Evolutionary conservation across 192 early-diverging fungal species (phyloP), one percentile per base, ranked within the genome.

Genomic region (Coemansia sp.): DNA sequence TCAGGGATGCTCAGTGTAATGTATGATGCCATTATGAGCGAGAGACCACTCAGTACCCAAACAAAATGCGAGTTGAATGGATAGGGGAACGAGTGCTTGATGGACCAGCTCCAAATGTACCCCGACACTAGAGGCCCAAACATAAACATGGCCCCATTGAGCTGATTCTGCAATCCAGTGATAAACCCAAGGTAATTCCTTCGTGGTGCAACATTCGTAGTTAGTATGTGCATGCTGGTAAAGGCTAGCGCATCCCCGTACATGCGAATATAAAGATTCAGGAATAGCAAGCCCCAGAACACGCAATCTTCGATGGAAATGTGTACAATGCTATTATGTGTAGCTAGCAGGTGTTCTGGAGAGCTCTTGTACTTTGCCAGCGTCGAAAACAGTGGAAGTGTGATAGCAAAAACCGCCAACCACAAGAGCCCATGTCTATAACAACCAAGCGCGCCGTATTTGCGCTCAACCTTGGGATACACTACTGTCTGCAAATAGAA

Each of bases 401-500:
- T 23, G 9, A 47, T 5, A 23, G 7, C 23, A 11, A 42, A n/a
- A 2, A 41, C 3, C 5, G 36, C 23, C 13, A 56, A 25, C n/a
- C 10, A 11, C n/a, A 20, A 1, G 15, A 75, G 55, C 14, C 58
- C 69, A 2, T 28, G 23, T 10, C 63, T 74, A 55, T 65, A 77
- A 14, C 71, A 65, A n/a, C n/a, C n/a, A n/a, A n/a, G n/a, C n/a
- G n/a, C n/a, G n/a, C n/a, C n/a, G n/a, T n/a, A n/a, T n/a, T 13
- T 30, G 22, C 78, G 31, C n/a, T 67, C 61, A 1, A 70, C 30
- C 9, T 50, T 37, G 4, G 70, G 79, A 34, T 74, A 76, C 0
- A 73, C 15, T 4, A 78, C 50, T 8, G 81, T 42, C 54, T 83
- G 82, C 10, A 67, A 29, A 28, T 65, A 58, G 27, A 83, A 13